Base-by-base conservation (phyloP, 2,329 filamentous ascomycete genomes). In the Fusarium sterilihyphosum region DNA sequence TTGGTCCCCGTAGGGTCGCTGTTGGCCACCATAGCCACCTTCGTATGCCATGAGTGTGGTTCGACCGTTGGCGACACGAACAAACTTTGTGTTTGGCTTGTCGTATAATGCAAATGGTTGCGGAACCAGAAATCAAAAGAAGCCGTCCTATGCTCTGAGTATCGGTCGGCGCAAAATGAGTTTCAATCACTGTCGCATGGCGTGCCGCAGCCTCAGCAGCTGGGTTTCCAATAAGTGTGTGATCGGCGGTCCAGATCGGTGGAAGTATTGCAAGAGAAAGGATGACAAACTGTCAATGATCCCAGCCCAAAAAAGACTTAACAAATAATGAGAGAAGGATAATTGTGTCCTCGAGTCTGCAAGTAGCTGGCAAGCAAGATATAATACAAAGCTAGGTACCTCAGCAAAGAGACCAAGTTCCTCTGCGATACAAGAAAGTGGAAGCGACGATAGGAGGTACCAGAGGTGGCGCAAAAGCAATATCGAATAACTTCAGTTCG, bases 1-100 rank as follows among this genome's bases (percentile, higher is more conserved):
- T 38, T 83, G 84, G 43, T 86, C 86, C 70, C 82, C 84, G 76
- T 88, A 88, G n/a, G 85, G 84, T 65, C 85, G 85, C 76, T 87
- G 84, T 60, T 86, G 84, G 50, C 77, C 82, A 65, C 83, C 82
- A 68, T 79, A 79, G n/a, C 75, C 85, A 70, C 83, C 84, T 71
- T 88, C 85, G 77, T 88, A 89, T 52, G 87, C 86, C 88, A 90
- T 90, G 22, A 38, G 46, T 59, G 43, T 49, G 59, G 54, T 50
- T 73, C 53, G 40, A 44, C 46, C 50, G 60, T 54, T 40, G 60
- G 22, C 40, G 58, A 63, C n/a, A 38, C 40, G 35, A 37, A 64
- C 37, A 33, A 65, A 47, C 11, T 37, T 47, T 31, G 37, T 33
- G 33, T 57, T 40, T 33, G 18, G 35, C 44, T 74, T 65, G 40